These are phyloP conservation scores for Daldinia loculata DNA, from an alignment of 495 filamentous ascomycete genomes.

Conservation along the genomic window DNA sequence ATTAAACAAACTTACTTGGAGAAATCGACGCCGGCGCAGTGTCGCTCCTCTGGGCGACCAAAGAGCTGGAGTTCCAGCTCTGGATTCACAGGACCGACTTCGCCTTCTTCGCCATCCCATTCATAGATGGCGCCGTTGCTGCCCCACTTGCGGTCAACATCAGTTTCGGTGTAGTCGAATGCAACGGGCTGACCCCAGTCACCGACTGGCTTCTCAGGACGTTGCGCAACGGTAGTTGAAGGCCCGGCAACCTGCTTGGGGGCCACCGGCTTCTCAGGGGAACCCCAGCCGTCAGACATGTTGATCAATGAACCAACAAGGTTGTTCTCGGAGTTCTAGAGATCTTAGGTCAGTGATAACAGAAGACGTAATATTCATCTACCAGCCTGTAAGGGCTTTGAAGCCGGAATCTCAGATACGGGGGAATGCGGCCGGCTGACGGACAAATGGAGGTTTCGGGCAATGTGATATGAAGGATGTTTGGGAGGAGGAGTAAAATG, in stretches of 20 bases:
- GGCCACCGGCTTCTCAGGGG: constrained; percentile 47
- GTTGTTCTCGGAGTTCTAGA: not conserved
- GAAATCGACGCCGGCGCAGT: constrained; percentile 56
- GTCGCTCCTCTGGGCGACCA: constrained; percentile 53
- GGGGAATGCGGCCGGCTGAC: not conserved
- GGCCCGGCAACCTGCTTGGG: constrained; percentile 35
- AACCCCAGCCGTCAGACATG: constrained; percentile 52
- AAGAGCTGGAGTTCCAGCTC: constrained; percentile 81
- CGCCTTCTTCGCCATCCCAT: constrained; percentile 85
- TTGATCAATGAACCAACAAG: constrained; percentile 5
- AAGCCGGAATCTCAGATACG: not conserved
- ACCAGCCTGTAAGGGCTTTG: not conserved
- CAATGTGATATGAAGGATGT: not conserved
- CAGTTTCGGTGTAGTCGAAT: constrained; percentile 64
- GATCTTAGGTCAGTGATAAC: not conserved
- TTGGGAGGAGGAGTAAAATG: not conserved
- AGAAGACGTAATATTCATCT: not conserved
- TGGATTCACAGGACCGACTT: constrained; percentile 74
- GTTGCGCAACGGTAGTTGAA: constrained; percentile 33
- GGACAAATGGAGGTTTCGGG: not conserved
- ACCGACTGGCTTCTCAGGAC: constrained; percentile 13
- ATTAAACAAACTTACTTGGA: constrained; percentile 50
- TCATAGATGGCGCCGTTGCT: constrained; percentile 73
- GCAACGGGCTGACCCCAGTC: constrained; percentile 64
- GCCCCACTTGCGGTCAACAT: constrained; percentile 45